Conservation (phyloP, 2,329 filamentous ascomycete genomes). For the Samsoniella hepiali region DNA sequence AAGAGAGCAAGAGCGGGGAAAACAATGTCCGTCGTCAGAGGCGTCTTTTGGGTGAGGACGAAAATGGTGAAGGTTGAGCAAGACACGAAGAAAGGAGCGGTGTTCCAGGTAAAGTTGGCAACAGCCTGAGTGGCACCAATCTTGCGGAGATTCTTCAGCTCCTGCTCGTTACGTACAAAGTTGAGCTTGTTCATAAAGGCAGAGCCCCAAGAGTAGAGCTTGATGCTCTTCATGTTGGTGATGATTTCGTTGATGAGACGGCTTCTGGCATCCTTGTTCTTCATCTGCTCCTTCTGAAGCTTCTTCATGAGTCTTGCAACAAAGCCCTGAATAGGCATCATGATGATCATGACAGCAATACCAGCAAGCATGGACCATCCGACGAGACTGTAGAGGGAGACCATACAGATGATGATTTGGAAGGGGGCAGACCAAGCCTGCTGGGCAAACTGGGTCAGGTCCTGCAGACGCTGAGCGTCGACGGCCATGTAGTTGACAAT, state of each 20-base stretch:
- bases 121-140: slow-evolving; percentile 93
- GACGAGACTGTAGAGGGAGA: slow-evolving; percentile 92
- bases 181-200: slow-evolving; percentile 98
- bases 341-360: slow-evolving; percentile 90
- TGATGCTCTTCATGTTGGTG: slow-evolving; percentile 99
- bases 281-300: slow-evolving; percentile 95
- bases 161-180: slow-evolving; percentile 90
- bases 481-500: slow-evolving; percentile 99
- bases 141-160: slow-evolving; percentile 91
- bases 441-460: slow-evolving; percentile 91
- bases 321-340: slow-evolving; percentile 93
- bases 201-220: slow-evolving; percentile 94
- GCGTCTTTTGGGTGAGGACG: slow-evolving; percentile 75
- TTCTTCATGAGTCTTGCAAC: slow-evolving; percentile 93
- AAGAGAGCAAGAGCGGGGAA: slow-evolving; percentile 91
- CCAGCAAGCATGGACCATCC: slow-evolving; percentile 95
- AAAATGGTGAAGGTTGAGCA: slow-evolving; percentile 96
- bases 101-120: slow-evolving; percentile 97
- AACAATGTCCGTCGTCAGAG: slow-evolving; percentile 89
- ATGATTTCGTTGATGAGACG: slow-evolving; percentile 95
- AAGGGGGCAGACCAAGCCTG: slow-evolving; percentile 97
- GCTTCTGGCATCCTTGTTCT: slow-evolving; percentile 94
- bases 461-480: slow-evolving; percentile 90
- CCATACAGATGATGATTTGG: slow-evolving; percentile 93
- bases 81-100: slow-evolving; percentile 94